These are phyloP conservation scores for Colletotrichum tropicale DNA, from an alignment of 2,329 filamentous ascomycete genomes.

Conservation along the genomic window DNA sequence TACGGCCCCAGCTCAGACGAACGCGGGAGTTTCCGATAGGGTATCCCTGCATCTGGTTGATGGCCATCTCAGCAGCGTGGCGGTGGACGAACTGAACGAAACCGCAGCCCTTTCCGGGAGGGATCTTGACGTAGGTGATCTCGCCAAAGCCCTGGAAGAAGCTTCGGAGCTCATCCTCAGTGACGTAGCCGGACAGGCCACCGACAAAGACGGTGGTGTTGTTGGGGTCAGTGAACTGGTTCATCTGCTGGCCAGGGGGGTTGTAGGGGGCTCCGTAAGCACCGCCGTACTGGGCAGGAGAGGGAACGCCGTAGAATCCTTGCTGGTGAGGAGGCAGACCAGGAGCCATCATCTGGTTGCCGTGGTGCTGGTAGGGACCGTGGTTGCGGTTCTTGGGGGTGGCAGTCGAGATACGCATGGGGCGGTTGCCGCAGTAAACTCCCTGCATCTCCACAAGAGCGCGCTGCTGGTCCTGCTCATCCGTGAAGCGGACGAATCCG, in stretches of 20 bases:
- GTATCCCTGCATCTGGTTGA: conserved; percentile 99
- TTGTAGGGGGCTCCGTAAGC: conserved; percentile 20
- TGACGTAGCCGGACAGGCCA: conserved; percentile 95
- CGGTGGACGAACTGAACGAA: conserved; percentile 99
- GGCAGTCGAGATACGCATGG: conserved; percentile 97
- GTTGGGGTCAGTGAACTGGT: conserved; percentile 99
- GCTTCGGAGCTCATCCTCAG: conserved; percentile 97
- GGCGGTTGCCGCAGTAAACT: conserved; percentile 97
- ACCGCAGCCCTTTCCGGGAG: conserved; percentile 96
- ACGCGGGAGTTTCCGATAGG: conserved; percentile 99
- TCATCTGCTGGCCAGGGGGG: conserved; percentile 65
- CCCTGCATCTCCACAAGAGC: conserved; percentile 98
- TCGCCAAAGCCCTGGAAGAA: conserved; percentile 99
- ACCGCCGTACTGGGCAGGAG: conserved; percentile 17
- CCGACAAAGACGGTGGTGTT: conserved; percentile 99
- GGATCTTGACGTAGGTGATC: conserved; percentile 99
- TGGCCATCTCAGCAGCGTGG: conserved; percentile 98
- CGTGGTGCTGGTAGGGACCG: conserved; percentile 43
- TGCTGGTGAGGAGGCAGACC: conserved; percentile 52
- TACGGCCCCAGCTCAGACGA: conserved; percentile 95
- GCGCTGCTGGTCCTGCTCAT: conserved; percentile 94
- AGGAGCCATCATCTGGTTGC: conserved; percentile 46
- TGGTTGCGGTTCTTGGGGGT: conserved; percentile 83
- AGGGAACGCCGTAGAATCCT: conserved; percentile 25
- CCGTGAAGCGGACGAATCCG: conserved; percentile 95